Conservation (phyloP, 352 stramenopile species). For the Globisporangium spiculum region DNA sequence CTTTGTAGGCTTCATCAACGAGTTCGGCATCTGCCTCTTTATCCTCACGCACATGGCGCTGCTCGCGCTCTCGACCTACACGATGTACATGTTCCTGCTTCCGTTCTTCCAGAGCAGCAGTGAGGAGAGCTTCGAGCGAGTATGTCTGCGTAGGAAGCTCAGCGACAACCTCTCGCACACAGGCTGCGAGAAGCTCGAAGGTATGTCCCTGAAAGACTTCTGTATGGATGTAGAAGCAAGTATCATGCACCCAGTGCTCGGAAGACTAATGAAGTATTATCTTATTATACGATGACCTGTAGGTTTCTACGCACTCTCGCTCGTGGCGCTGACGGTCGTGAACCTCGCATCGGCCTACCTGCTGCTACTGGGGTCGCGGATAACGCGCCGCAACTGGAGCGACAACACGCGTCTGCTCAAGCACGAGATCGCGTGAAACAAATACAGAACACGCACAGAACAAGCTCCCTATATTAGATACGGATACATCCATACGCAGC, state of each 20-base stretch:
- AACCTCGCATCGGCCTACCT: constrained; percentile 39
- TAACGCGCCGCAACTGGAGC: constrained; percentile 43
- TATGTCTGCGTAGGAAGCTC: constrained; percentile 32
- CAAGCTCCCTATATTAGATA: no score
- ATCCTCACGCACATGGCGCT: constrained; percentile 37
- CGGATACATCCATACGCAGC: no score
- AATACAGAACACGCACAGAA: background rate
- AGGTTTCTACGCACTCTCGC: constrained; percentile 44
- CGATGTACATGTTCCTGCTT: constrained; percentile 33
- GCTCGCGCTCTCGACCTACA: constrained; percentile 38
- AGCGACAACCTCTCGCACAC: constrained; percentile 44
- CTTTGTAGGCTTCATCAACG: constrained; percentile 34
- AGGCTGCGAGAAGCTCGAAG: constrained; percentile 39
- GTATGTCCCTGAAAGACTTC: constrained; percentile 5
- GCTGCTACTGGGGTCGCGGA: constrained; percentile 39
- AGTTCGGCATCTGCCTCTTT: constrained; percentile 42
- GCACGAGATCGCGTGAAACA: constrained; percentile 21
- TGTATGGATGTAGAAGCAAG: no score
- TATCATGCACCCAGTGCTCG: no score
- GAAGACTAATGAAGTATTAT: no score
- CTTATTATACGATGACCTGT: background rate
- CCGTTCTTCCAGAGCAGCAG: constrained; percentile 29
- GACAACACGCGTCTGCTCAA: constrained; percentile 36
- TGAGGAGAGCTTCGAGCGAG: constrained; percentile 24
- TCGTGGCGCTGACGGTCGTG: constrained; percentile 36